phyloP scores from a whole-genome alignment of 108 stramenopile genomes.

The Schizochytrium sp. region DNA sequence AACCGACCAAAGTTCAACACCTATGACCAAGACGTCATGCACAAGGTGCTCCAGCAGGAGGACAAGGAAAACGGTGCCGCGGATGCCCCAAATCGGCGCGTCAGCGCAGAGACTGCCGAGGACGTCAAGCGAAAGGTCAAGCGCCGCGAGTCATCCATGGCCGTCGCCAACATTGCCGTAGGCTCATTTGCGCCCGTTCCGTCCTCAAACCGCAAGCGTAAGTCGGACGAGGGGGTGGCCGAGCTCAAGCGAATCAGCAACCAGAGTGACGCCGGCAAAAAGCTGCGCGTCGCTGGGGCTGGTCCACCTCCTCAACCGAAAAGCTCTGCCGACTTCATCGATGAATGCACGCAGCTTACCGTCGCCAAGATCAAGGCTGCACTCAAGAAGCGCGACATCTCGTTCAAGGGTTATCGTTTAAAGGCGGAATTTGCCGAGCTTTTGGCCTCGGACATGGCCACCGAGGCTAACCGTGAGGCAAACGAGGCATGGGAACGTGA shows the following conservation, averaged over 20 bases:
- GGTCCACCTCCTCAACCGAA: neutral
- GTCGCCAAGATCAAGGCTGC: neutral
- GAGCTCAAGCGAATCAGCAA: neutral
- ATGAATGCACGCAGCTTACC: neutral
- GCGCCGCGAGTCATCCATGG: neutral
- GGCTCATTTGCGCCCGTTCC: neutral
- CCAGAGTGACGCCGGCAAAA: neutral
- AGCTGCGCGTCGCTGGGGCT: neutral
- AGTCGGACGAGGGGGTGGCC: neutral
- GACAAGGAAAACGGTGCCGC: neutral
- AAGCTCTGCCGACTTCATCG: neutral
- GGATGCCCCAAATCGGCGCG: neutral
- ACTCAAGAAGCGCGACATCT: neutral
- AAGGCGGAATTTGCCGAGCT: neutral
- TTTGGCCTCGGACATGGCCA: neutral
- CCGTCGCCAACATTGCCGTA: neutral
- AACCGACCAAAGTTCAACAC: neutral
- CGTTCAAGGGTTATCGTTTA: neutral
- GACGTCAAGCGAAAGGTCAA: neutral
- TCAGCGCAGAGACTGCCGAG: neutral
- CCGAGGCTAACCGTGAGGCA: neutral
- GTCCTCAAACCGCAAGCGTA: neutral
- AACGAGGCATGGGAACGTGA: neutral
- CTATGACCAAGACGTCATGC: neutral
- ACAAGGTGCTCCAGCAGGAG: neutral